Conservation (phyloP, 768 basidiomycete species). For the Termitomyces sp. region DNA sequence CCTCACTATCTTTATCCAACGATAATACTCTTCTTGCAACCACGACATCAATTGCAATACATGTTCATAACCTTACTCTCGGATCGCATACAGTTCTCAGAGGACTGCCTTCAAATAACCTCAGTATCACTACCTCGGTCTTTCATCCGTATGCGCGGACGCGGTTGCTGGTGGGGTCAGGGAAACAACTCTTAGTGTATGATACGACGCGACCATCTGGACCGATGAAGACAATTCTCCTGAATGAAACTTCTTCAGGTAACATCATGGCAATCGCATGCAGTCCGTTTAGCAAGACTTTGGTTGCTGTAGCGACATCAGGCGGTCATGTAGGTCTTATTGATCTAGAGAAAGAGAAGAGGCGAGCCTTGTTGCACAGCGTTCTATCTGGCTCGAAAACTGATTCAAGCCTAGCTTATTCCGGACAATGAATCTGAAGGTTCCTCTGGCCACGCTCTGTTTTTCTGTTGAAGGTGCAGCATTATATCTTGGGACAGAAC, state of each 20-base stretch:
- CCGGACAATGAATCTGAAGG: conserved; percentile 49
- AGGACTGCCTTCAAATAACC: conserved; percentile 36
- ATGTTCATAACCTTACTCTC: conserved; percentile 55
- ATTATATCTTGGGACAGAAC: conserved; percentile 59
- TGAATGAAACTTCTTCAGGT: conserved; percentile 38
- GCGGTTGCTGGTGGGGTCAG: conserved; percentile 49
- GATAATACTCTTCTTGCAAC: conserved; percentile 54
- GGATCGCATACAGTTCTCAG: conserved; percentile 50
- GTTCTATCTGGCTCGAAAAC: background rate
- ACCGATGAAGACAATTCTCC: conserved; percentile 45
- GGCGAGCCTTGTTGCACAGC: conserved; percentile 32
- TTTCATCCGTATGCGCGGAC: conserved; percentile 65
- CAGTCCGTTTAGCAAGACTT: conserved; percentile 74
- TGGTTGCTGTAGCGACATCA: conserved; percentile 53
- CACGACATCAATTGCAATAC: conserved; percentile 42
- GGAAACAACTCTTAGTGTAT: conserved; percentile 51
- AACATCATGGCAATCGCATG: conserved; percentile 52
- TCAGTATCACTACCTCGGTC: conserved; percentile 39
- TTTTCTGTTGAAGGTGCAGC: conserved; percentile 69
- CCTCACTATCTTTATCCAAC: conserved; percentile 51
- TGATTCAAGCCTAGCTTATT: conserved; percentile 39
- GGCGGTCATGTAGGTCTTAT: conserved; percentile 51
- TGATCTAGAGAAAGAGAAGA: conserved; percentile 72
- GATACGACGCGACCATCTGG: conserved; percentile 54
- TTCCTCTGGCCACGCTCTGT: conserved; percentile 48